Evolutionary conservation across 495 filamentous ascomycete genomes (phyloP).

Genomic region (Neurospora sp.): DNA sequence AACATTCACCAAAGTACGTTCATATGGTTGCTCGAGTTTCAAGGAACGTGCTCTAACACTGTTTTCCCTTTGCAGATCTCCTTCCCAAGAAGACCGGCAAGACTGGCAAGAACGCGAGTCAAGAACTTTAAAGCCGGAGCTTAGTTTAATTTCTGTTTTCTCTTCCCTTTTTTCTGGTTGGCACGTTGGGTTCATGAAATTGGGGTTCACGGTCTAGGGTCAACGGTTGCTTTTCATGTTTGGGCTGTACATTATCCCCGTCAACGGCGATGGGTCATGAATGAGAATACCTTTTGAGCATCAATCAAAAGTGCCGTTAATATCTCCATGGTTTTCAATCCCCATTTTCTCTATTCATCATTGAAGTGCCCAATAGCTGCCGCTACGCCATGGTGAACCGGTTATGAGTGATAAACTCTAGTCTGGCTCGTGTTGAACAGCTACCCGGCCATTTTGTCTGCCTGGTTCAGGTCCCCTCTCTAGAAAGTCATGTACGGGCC

Average conservation of each 20-base stretch:
- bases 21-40: not conserved
- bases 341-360: not conserved
- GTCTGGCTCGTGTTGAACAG: not conserved
- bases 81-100: slow-evolving; percentile 97
- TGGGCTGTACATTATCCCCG: slow-evolving; percentile 87
- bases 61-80: slow-evolving; percentile 51
- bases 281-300: slow-evolving; percentile 39
- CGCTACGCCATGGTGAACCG: not conserved
- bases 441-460: not conserved
- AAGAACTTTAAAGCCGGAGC: slow-evolving; percentile 65
- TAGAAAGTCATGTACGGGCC: not conserved
- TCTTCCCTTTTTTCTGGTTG: slow-evolving; percentile 55
- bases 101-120: slow-evolving; percentile 78
- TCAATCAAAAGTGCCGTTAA: slow-evolving; percentile 3
- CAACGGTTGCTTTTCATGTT: slow-evolving; percentile 63
- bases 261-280: slow-evolving; percentile 60
- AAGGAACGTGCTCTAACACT: slow-evolving; percentile 30
- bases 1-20: slow-evolving; percentile 95
- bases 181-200: slow-evolving; percentile 65
- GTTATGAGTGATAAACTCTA: not conserved
- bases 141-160: slow-evolving; percentile 42
- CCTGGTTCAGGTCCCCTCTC: not conserved
- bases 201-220: slow-evolving; percentile 74
- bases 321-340: not conserved
- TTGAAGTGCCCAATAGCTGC: not conserved